phyloP scores from a whole-genome alignment of 1,284 basidiomycete genomes.

The Leccinum colubrinum region DNA sequence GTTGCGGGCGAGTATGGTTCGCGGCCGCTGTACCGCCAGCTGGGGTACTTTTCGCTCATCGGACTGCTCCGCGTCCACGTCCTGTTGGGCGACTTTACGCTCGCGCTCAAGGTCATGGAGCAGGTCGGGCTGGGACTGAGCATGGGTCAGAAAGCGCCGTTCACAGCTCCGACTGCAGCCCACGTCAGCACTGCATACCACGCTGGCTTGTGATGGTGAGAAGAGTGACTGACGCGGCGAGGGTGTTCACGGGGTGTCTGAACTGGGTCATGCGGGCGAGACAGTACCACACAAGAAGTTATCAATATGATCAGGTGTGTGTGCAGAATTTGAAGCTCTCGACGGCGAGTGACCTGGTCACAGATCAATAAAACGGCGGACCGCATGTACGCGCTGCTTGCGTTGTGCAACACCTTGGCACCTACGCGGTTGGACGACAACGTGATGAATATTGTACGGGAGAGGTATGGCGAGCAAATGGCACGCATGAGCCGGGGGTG shows the following conservation, averaged over 20 bases:
- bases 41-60: constrained; percentile 98
- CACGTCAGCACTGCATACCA: constrained; percentile 96
- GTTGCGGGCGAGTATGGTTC: constrained; percentile 91
- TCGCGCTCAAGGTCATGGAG: constrained; percentile 95
- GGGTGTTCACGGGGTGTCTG: constrained; percentile 89
- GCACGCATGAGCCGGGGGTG: constrained; percentile 82
- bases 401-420: constrained; percentile 90
- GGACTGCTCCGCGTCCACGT: constrained; percentile 95
- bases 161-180: constrained; percentile 87
- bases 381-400: constrained; percentile 95
- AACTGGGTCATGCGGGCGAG: constrained; percentile 93
- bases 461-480: constrained; percentile 91
- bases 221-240: constrained; percentile 93
- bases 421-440: constrained; percentile 92
- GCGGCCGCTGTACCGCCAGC: constrained; percentile 88
- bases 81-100: constrained; percentile 93
- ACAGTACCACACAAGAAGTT: constrained; percentile 94
- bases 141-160: constrained; percentile 82
- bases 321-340: constrained; percentile 11
- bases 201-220: constrained; percentile 92
- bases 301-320: constrained; percentile 90
- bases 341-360: background rate
- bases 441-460: constrained; percentile 90
- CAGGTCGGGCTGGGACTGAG: constrained; percentile 89
- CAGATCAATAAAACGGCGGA: constrained; percentile 97